These are phyloP conservation scores for Entelexis paramagnoliae DNA, from an alignment of 1,139 yeast species.

Conservation along the genomic window DNA sequence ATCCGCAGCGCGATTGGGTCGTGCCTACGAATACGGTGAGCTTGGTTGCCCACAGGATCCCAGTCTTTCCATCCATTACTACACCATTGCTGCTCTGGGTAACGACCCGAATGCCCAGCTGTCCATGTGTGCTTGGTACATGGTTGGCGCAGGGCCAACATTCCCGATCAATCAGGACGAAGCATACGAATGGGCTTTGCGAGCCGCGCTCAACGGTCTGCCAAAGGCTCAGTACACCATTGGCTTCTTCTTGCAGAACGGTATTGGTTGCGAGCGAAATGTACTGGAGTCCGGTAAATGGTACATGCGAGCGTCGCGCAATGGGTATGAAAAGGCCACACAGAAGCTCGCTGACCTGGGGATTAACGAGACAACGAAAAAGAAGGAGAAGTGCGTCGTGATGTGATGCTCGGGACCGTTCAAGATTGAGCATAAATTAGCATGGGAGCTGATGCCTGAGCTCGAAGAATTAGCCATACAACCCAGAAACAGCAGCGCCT, in stretches of 20 bases:
- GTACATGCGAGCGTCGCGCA: slow-evolving; percentile 66
- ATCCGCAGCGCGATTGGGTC: slow-evolving; percentile 71
- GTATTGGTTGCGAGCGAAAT: slow-evolving; percentile 70
- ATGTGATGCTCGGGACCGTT: slow-evolving; percentile 27
- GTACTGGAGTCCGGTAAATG: slow-evolving; percentile 53
- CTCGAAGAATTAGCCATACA: not conserved
- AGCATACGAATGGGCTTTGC: slow-evolving; percentile 88
- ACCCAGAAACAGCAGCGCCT: too few relatives aligned
- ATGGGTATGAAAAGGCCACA: slow-evolving; percentile 60
- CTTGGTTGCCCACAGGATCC: slow-evolving; percentile 71
- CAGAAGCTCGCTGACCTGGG: slow-evolving; percentile 27
- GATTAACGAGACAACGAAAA: slow-evolving; percentile 20
- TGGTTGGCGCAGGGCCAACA: slow-evolving; percentile 79
- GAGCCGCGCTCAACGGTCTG: slow-evolving; percentile 65
- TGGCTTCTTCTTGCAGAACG: slow-evolving; percentile 76
- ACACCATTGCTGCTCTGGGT: slow-evolving; percentile 78
- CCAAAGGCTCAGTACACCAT: slow-evolving; percentile 82
- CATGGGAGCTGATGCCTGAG: not conserved
- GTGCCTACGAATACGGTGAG: slow-evolving; percentile 72
- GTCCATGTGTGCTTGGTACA: slow-evolving; percentile 93
- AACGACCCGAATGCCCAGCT: slow-evolving; percentile 88
- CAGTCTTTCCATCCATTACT: slow-evolving; percentile 80
- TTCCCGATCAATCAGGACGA: slow-evolving; percentile 70
- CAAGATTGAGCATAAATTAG: not conserved
- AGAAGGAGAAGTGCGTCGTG: slow-evolving; percentile 37